Evolutionary conservation across 371 early-diverging fungal species (phyloP).

Genomic region (Mucor ambiguus): DNA sequence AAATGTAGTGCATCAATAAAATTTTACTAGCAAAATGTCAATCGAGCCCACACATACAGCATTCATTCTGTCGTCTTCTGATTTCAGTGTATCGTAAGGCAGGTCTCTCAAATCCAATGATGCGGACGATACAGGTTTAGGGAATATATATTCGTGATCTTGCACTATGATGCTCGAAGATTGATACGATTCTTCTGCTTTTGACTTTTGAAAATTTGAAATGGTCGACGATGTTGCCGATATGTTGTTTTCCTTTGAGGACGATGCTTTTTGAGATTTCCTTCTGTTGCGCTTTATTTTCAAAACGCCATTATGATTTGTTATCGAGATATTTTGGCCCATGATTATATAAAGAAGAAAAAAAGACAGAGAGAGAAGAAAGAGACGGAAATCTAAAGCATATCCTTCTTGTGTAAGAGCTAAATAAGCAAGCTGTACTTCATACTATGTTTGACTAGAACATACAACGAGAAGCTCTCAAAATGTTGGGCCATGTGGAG

Average conservation of each 20-base stretch:
- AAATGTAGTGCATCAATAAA: background rate
- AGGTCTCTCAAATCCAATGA: background rate
- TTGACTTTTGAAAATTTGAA: background rate
- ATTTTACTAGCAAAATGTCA: background rate
- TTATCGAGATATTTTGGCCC: background rate
- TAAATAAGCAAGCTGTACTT: too few relatives aligned
- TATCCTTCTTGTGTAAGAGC: too few relatives aligned
- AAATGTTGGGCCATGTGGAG: background rate
- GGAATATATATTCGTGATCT: background rate
- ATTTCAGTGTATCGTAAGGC: background rate
- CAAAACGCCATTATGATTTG: background rate
- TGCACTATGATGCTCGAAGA: background rate
- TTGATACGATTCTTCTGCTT: background rate
- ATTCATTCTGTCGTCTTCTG: conserved; percentile 19
- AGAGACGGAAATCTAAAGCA: background rate
- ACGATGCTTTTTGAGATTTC: background rate
- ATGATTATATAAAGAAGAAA: background rate
- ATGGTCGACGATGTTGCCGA: background rate
- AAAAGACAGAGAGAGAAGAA: background rate
- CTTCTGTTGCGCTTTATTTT: background rate
- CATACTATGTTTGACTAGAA: background rate
- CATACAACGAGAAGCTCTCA: background rate
- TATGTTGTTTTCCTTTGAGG: background rate
- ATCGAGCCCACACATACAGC: conserved; percentile 3
- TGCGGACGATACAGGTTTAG: background rate